Evolutionary conservation across 179 eudicot species (phyloP), one percentile per base, ranked within the genome.

Genomic region (Patellifolia procumbens): DNA sequence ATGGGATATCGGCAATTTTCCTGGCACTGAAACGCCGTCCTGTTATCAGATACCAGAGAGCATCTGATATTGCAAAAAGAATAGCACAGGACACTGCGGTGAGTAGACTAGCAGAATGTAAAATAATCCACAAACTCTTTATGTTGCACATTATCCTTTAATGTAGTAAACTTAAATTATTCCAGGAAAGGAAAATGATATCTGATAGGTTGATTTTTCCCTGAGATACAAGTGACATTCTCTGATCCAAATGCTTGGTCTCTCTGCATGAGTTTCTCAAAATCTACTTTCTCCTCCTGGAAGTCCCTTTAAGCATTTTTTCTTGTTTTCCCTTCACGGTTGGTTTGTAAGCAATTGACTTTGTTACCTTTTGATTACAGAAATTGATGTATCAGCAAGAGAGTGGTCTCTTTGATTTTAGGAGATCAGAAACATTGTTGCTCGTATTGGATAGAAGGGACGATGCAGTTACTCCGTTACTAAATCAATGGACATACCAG

Each of bases 401-500:
- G 76, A 89, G 96, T 83, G 96, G 96, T 66, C 96, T 93, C 76
- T 93, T 93, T 84, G 97, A 91, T 85, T 93, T 93, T 79, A 86
- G 97, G 80, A 87, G 96, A 81, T 81, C 88, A 19, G 97, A 93
- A 82, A 81, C 97, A 1, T 80, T 91, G 85, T 85, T 93, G 86
- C 85, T 93, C 66, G 83, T 93, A 68, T 74, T 93, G 73, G 97
- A 93, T 82, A 84, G 97, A 79, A 83, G 97, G 76, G 97, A 91
- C 72, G 97, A 93, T 80, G 96, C 97, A 77, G 97, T 93, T 72
- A 93, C 94, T 73, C 94, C 97, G 22, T 83, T 93, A 80, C 89
- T 93, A 56, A 93, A 93, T 81, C 97, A 93, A 75, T 93, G 97
- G 97, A 93, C 97, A 22, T 93, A 93, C 78, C 97, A 93, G 97